Percentiles rank a stretch among this genome's conserved stretches.
Evolutionary conservation across 2,329 filamentous ascomycete species (phyloP).

Genomic region (Fusarium piperis): DNA sequence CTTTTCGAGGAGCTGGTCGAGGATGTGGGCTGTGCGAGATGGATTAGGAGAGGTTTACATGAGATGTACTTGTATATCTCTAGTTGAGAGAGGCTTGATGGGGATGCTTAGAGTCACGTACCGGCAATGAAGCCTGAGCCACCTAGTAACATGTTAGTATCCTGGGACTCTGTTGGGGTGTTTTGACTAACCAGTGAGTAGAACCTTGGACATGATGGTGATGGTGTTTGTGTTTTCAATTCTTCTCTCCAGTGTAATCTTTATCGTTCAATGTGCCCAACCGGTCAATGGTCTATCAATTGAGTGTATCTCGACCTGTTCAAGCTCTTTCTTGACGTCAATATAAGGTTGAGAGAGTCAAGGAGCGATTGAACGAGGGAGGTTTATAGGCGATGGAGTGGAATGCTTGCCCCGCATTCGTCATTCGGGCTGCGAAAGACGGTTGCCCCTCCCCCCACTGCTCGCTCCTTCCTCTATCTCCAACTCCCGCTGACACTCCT

Average conservation of each 20-base stretch:
- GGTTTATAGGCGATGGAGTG: conserved; percentile 6
- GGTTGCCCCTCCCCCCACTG: conserved; percentile 18
- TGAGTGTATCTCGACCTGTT: background rate
- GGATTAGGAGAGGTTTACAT: background rate
- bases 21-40: conserved; percentile 58
- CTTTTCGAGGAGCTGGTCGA: conserved; percentile 62
- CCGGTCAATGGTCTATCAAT: background rate
- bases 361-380: conserved; percentile 10
- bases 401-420: conserved; percentile 34
- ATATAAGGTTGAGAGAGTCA: background rate
- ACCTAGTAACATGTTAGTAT: conserved; percentile 35
- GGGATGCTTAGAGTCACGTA: conserved; percentile 23
- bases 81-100: background rate
- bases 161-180: background rate
- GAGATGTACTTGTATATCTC: background rate
- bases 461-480: background rate
- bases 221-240: background rate
- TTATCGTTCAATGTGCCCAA: background rate
- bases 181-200: conserved; percentile 42
- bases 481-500: background rate
- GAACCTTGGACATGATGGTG: conserved; percentile 43
- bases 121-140: conserved; percentile 50
- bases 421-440: conserved; percentile 30
- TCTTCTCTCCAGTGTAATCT: background rate
- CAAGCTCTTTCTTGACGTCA: conserved; percentile 7